phyloP scores from a whole-genome alignment of 176 grass and related monocot species.

The Hsuehochloa calcarea region DNA sequence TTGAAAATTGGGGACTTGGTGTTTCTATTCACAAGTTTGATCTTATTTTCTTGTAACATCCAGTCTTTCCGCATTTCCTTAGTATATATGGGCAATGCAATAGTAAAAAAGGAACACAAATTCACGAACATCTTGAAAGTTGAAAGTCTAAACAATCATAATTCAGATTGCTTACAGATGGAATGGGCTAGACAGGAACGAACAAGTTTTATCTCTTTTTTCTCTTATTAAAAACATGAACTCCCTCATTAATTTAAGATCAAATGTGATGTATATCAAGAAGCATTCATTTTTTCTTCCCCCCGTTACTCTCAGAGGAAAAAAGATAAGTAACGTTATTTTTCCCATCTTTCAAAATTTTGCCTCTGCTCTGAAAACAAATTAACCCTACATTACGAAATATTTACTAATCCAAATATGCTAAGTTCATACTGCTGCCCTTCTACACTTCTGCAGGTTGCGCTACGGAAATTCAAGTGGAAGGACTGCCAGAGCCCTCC shows the following conservation, averaged over 20 bases:
- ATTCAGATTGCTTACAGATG: not conserved
- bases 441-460: constrained; percentile 49
- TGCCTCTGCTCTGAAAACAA: not conserved
- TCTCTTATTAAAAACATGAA: not conserved
- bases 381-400: not conserved
- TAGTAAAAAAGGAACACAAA: not conserved
- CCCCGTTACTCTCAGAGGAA: not conserved
- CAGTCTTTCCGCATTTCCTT: not conserved
- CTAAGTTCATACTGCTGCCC: not conserved
- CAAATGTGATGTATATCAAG: not conserved
- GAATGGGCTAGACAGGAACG: not conserved
- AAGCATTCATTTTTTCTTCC: not conserved
- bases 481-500: constrained; percentile 85
- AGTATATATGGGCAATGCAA: not conserved
- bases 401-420: not conserved
- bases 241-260: not conserved
- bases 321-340: not conserved
- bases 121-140: not conserved
- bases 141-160: constrained; percentile 7
- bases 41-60: constrained; percentile 9
- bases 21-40: constrained; percentile 1
- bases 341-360: not conserved
- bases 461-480: constrained; percentile 81
- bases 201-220: not conserved
- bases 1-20: not conserved